Conservation (phyloP, 257 asterid species). For the Catharanthus roseus region DNA sequence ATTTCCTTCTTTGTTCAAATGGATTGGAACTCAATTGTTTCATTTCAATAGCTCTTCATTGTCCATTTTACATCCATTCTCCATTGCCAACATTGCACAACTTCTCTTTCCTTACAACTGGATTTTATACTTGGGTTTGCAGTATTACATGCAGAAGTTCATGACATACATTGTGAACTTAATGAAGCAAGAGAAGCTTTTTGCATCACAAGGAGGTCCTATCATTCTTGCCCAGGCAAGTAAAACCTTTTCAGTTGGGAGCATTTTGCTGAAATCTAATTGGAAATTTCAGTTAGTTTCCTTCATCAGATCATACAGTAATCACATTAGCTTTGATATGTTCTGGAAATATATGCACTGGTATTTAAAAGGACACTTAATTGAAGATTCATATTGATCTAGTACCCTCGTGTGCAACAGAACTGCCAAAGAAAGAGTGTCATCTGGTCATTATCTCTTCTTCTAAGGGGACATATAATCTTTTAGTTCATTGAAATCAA, state of each 20-base stretch:
- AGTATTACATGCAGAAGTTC: conserved; percentile 42
- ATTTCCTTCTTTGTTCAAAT: not conserved
- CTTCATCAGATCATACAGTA: not conserved
- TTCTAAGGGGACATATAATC: not conserved
- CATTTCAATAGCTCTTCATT: not conserved
- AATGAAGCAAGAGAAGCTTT: conserved; percentile 34
- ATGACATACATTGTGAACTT: conserved; percentile 30
- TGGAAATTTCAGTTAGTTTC: not conserved
- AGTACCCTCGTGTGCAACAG: not conserved
- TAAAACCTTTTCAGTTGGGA: not conserved
- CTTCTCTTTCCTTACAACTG: not conserved
- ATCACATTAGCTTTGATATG: not conserved
- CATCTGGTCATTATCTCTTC: not conserved
- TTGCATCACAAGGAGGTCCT: conserved; percentile 47
- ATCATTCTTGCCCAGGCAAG: conserved; percentile 51
- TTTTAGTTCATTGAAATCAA: not conserved
- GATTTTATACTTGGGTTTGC: not conserved
- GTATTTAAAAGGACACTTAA: not conserved
- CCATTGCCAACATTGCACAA: not conserved
- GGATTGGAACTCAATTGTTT: not conserved
- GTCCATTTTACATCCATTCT: not conserved
- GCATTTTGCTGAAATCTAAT: not conserved
- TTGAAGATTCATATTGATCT: too few species aligned
- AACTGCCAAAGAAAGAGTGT: not conserved
- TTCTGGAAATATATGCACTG: not conserved